Conservation (phyloP, 2,329 filamentous ascomycete species). For the Colletotrichum graminicola region DNA sequence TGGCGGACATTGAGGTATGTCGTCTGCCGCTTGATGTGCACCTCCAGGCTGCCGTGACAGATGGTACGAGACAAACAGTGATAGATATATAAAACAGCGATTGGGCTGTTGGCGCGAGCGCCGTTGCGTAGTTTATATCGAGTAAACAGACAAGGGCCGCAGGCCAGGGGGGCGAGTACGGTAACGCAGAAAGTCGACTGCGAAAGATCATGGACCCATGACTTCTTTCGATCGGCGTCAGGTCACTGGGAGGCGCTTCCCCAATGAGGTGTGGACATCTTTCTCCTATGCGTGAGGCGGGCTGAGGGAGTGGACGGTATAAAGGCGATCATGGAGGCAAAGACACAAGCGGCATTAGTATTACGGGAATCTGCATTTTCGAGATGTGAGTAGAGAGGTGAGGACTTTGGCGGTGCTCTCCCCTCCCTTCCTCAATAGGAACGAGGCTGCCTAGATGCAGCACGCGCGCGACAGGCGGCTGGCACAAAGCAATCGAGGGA, state of each 20-base stretch:
- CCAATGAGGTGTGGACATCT: constrained; percentile 33
- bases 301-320: constrained; percentile 24
- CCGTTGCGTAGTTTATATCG: background rate
- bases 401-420: background rate
- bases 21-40: constrained; percentile 24
- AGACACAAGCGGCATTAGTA: constrained; percentile 14
- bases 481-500: constrained; percentile 22
- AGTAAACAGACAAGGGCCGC: background rate
- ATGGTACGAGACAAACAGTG: constrained; percentile 27
- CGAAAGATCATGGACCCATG: constrained; percentile 15
- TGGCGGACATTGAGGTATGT: constrained; percentile 7
- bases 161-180: background rate
- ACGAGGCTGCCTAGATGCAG: background rate
- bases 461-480: constrained; percentile 9
- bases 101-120: constrained; percentile 14
- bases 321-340: constrained; percentile 9
- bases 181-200: background rate
- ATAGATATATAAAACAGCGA: background rate
- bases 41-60: background rate
- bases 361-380: constrained; percentile 35
- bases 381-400: background rate
- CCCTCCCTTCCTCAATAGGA: background rate
- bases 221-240: background rate
- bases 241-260: constrained; percentile 3
- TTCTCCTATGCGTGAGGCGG: constrained; percentile 22